A percentile compares a stretch with the other conserved stretches of the same genome.
Evolutionary conservation across 306 rosid species (phyloP).

Genomic region (Pyrus communis): DNA sequence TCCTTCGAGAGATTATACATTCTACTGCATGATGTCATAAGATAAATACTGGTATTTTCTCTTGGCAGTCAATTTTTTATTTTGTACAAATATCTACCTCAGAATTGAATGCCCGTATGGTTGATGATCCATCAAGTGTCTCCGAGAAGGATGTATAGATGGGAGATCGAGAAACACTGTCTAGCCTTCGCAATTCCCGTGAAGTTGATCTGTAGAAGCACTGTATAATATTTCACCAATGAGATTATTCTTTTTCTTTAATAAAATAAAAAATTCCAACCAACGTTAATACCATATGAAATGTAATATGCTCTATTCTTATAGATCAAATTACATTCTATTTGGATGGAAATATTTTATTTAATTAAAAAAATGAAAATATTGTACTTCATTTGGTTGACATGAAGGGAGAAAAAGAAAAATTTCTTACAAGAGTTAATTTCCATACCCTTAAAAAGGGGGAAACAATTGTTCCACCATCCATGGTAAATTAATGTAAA

Average conservation of each 20-base stretch:
- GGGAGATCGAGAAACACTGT: conserved; percentile 96
- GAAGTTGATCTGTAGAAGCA: conserved; percentile 94
- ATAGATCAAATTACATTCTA: neutral
- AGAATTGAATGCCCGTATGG: conserved; percentile 79
- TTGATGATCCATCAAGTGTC: conserved; percentile 87
- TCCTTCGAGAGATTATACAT: neutral
- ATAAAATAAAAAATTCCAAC: too few relatives aligned
- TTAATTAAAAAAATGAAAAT: neutral
- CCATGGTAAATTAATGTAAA: neutral
- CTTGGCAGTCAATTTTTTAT: neutral
- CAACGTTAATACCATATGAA: neutral
- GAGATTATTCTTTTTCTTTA: neutral
- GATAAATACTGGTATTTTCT: neutral
- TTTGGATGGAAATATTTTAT: neutral
- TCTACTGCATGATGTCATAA: neutral
- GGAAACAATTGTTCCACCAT: neutral
- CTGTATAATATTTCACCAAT: conserved; percentile 34
- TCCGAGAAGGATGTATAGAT: conserved; percentile 88
- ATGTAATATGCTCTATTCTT: neutral
- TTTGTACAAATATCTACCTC: conserved; percentile 39
- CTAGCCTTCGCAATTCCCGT: conserved; percentile 83
- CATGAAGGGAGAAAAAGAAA: neutral
- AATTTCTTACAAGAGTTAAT: neutral
- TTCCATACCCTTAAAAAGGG: neutral
- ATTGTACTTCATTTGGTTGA: neutral